These are phyloP conservation scores for Citrus sp. DNA, from an alignment of 345 rosid species.

Conservation along the genomic window DNA sequence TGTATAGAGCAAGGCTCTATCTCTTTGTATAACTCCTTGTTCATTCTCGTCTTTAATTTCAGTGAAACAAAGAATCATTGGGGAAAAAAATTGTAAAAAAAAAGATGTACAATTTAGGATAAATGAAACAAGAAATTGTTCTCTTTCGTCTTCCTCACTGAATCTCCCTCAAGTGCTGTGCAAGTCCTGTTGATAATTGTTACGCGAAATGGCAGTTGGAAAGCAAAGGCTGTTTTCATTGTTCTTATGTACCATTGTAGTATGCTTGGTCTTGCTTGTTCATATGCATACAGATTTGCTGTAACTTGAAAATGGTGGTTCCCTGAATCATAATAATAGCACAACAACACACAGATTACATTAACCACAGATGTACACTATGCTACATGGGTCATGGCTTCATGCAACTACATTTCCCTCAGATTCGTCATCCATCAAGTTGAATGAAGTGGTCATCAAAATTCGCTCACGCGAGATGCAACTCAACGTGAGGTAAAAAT, in stretches of 20 bases:
- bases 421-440: background rate
- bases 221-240: background rate
- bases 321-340: too few relatives aligned
- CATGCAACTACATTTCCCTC: background rate
- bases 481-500: background rate
- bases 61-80: constrained; percentile 21
- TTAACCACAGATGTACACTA: background rate
- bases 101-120: constrained; percentile 32
- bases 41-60: constrained; percentile 30
- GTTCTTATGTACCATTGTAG: background rate
- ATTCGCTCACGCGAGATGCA: background rate
- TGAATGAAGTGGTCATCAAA: background rate
- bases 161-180: background rate
- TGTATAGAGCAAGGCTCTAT: constrained; percentile 44
- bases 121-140: background rate
- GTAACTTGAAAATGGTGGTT: too few relatives aligned
- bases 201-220: background rate
- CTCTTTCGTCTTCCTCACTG: background rate
- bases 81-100: background rate
- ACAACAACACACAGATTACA: background rate
- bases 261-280: background rate
- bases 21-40: constrained; percentile 32
- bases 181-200: background rate
- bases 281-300: too few relatives aligned
- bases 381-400: background rate